A percentile compares a stretch with the other conserved stretches of the same genome.
Conservation (phyloP, 2,329 filamentous ascomycete species). For the Lasiodiplodia sp. region DNA sequence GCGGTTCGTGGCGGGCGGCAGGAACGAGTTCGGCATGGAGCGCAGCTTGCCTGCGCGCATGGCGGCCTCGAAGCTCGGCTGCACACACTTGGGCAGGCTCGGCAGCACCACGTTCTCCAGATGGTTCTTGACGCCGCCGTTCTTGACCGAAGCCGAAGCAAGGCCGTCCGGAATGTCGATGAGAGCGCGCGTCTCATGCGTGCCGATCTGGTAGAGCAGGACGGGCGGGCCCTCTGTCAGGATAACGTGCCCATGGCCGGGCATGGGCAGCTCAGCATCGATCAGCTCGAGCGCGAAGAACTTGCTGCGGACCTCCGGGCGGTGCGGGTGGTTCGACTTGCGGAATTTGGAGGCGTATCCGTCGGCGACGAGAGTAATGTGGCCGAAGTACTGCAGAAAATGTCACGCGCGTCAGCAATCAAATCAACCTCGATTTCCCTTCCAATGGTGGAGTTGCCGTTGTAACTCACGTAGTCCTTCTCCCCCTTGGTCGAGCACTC, state of each 20-base stretch:
- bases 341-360: slow-evolving; percentile 94
- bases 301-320: slow-evolving; percentile 78
- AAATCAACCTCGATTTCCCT: too few species aligned
- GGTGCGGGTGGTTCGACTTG: slow-evolving; percentile 73
- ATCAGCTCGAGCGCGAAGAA: slow-evolving; percentile 95
- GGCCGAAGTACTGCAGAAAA: slow-evolving; percentile 75
- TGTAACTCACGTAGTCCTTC: slow-evolving; percentile 62
- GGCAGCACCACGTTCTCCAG: slow-evolving; percentile 82
- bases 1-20: slow-evolving; percentile 78
- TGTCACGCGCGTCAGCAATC: not conserved
- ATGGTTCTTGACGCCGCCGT: slow-evolving; percentile 86
- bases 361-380: slow-evolving; percentile 88
- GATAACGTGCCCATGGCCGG: slow-evolving; percentile 84
- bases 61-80: slow-evolving; percentile 76
- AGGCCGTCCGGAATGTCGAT: slow-evolving; percentile 85
- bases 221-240: slow-evolving; percentile 80
- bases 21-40: slow-evolving; percentile 95
- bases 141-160: slow-evolving; percentile 73
- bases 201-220: slow-evolving; percentile 95
- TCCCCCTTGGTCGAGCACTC: slow-evolving; percentile 71
- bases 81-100: slow-evolving; percentile 73
- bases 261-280: slow-evolving; percentile 79
- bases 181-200: slow-evolving; percentile 88
- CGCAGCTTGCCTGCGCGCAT: slow-evolving; percentile 79
- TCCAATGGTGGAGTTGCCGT: not conserved